Evolutionary conservation across 352 stramenopile genomes (phyloP).

Genomic region (Globisporangium uncinulatum): DNA sequence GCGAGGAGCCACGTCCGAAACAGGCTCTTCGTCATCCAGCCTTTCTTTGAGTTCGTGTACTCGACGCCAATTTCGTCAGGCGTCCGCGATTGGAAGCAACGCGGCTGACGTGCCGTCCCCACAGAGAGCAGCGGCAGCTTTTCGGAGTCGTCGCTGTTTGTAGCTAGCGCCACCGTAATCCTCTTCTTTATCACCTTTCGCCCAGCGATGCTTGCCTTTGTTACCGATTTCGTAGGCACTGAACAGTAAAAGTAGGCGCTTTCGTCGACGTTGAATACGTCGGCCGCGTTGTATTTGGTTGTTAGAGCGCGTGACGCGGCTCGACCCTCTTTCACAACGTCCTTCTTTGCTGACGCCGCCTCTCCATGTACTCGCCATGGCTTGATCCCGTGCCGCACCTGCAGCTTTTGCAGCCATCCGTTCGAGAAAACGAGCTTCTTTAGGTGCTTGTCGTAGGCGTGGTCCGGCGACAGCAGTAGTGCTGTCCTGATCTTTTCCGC

Average conservation of each 20-base stretch:
- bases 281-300: neutral
- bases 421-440: conserved; percentile 2
- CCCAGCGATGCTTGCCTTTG: neutral
- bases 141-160: neutral
- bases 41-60: conserved; percentile 2
- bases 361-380: conserved; percentile 4
- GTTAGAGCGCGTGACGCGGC: neutral
- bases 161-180: neutral
- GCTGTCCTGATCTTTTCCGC: neutral
- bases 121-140: conserved; percentile 3
- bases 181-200: conserved; percentile 2
- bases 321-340: neutral
- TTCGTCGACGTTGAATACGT: conserved; percentile 12
- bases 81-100: neutral
- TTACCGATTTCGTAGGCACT: neutral
- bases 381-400: neutral
- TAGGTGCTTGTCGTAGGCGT: too few species aligned
- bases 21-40: conserved; percentile 2
- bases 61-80: neutral
- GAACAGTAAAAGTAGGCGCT: conserved; percentile 2
- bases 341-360: neutral
- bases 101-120: neutral
- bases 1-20: neutral
- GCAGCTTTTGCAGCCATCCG: conserved; percentile 5
- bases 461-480: too few species aligned